phyloP scores from a whole-genome alignment of 495 filamentous ascomycete species.

The Xylaria bambusicola region DNA sequence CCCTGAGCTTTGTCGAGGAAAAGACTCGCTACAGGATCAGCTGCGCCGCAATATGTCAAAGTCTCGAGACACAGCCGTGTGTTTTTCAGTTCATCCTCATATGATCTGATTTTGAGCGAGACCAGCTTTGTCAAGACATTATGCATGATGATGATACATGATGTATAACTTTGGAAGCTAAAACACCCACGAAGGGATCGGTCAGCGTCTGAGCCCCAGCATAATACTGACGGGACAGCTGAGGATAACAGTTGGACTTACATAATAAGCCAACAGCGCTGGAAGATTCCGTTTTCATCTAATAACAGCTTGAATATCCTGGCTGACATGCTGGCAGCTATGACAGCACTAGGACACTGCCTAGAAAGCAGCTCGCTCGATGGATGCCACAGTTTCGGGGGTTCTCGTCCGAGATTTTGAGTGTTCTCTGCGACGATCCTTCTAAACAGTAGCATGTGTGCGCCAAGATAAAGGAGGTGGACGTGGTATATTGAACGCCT shows the following conservation, averaged over 20 bases:
- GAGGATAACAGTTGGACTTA: background rate
- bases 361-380: too few relatives aligned
- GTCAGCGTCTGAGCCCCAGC: too few relatives aligned
- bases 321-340: background rate
- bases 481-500: constrained; percentile 34
- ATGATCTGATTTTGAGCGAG: background rate
- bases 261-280: background rate
- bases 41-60: background rate
- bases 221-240: too few relatives aligned
- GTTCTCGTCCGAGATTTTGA: background rate
- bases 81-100: background rate
- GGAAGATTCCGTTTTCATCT: background rate
- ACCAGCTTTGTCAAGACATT: background rate
- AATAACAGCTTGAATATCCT: background rate
- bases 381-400: background rate
- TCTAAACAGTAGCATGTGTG: constrained; percentile 37
- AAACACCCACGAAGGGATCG: too few relatives aligned
- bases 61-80: background rate
- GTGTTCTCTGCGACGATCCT: constrained; percentile 17
- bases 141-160: background rate
- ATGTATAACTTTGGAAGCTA: constrained; percentile 4
- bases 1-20: background rate
- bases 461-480: constrained; percentile 28
- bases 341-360: too few relatives aligned
- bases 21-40: background rate